Evolutionary conservation across 176 grass and related monocot genomes (phyloP).

Genomic region (Alopecurus myosuroides): DNA sequence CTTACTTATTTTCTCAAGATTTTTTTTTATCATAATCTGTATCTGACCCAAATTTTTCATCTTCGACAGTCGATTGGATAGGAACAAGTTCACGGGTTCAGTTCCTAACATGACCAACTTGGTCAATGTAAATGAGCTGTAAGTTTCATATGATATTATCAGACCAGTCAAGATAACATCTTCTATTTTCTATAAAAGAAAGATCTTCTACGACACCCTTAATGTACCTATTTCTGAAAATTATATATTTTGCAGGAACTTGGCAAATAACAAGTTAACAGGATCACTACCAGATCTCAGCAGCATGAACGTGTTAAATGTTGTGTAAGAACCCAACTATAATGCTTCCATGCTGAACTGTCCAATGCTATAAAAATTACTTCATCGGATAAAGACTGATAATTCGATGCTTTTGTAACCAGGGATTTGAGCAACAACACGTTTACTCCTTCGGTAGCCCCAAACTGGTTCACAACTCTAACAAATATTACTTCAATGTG

Average conservation of each 20-base stretch:
- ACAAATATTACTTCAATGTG: constrained; percentile 57
- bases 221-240: background rate
- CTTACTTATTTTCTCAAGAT: background rate
- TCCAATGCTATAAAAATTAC: background rate
- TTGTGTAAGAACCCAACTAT: constrained; percentile 53
- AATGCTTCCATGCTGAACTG: background rate
- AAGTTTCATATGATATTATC: constrained; percentile 23
- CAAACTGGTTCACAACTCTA: constrained; percentile 66
- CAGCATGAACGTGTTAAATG: constrained; percentile 38
- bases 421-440: constrained; percentile 83
- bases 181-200: background rate
- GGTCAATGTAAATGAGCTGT: constrained; percentile 37
- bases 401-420: background rate
- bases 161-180: background rate
- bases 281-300: constrained; percentile 64
- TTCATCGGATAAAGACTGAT: background rate
- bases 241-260: constrained; percentile 45
- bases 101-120: constrained; percentile 45
- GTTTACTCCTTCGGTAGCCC: constrained; percentile 47
- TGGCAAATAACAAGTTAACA: constrained; percentile 61
- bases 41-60: constrained; percentile 17
- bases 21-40: background rate
- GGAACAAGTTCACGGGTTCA: constrained; percentile 6
- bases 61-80: constrained; percentile 43
- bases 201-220: background rate